Conservation (phyloP, 2,329 filamentous ascomycete species). For the Didymella pinodella region DNA sequence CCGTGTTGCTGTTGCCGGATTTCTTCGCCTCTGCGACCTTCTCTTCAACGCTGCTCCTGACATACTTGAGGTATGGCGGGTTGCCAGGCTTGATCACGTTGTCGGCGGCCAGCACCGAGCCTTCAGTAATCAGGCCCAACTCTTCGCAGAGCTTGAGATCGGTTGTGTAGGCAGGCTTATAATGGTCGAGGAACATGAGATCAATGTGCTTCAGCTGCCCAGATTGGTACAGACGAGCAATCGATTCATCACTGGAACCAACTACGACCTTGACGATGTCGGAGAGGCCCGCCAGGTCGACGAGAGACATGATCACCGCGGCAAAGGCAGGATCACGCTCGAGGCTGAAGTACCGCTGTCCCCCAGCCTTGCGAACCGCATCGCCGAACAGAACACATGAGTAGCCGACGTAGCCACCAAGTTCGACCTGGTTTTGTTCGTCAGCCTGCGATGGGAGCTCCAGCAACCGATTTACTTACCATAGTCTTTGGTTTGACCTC, state of each 20-base stretch:
- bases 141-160: slow-evolving; percentile 82
- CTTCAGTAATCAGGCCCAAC: slow-evolving; percentile 68
- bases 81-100: slow-evolving; percentile 77
- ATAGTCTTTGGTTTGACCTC: slow-evolving; percentile 72
- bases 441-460: slow-evolving; percentile 12
- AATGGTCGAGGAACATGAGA: slow-evolving; percentile 81
- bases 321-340: slow-evolving; percentile 79
- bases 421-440: slow-evolving; percentile 63
- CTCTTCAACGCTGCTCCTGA: slow-evolving; percentile 68
- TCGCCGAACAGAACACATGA: slow-evolving; percentile 78
- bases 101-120: slow-evolving; percentile 71
- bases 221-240: slow-evolving; percentile 65
- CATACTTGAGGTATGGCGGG: slow-evolving; percentile 74
- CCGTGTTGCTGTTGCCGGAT: slow-evolving; percentile 46
- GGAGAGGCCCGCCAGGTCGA: slow-evolving; percentile 76
- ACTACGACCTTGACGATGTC: slow-evolving; percentile 75
- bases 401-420: slow-evolving; percentile 84
- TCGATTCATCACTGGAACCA: slow-evolving; percentile 71
- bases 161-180: slow-evolving; percentile 76
- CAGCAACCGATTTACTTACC: slow-evolving; percentile 50
- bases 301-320: slow-evolving; percentile 71
- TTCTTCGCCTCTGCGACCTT: slow-evolving; percentile 59
- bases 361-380: slow-evolving; percentile 69
- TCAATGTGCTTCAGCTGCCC: slow-evolving; percentile 68
- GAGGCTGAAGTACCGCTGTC: slow-evolving; percentile 72